Evolutionary conservation across 1,139 yeast species (phyloP).

Genomic region (Lodderomyces beijingensis): DNA sequence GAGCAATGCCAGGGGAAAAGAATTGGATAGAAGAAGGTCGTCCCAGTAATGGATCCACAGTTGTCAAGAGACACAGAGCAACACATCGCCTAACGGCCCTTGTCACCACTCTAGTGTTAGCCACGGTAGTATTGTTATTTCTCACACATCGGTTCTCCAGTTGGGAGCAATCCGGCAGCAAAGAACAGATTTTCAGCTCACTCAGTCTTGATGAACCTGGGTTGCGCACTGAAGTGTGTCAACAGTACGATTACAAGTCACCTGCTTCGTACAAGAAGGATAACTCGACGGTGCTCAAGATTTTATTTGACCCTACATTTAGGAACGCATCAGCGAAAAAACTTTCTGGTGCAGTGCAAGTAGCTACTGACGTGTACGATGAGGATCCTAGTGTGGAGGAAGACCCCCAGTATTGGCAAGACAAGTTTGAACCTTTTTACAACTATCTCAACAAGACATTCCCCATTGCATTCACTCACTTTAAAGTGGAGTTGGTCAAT

Average conservation of each 20-base stretch:
- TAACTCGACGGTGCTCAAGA: slow-evolving; percentile 27
- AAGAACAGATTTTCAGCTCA: too few species aligned
- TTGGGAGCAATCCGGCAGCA: too few species aligned
- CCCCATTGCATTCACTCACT: slow-evolving; percentile 26
- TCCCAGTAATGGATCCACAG: too few species aligned
- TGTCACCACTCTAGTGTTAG: too few species aligned
- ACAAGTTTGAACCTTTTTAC: slow-evolving; percentile 25
- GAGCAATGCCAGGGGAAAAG: too few species aligned
- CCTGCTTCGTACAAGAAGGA: slow-evolving; percentile 27
- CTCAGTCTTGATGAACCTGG: too few species aligned
- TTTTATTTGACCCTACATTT: slow-evolving; percentile 28
- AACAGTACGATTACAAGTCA: slow-evolving; percentile 22
- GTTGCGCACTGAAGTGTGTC: slow-evolving; percentile 18
- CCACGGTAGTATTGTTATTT: too few species aligned
- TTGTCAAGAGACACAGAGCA: too few species aligned
- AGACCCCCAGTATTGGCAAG: slow-evolving; percentile 28
- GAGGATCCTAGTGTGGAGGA: slow-evolving; percentile 24
- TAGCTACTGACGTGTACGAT: slow-evolving; percentile 64
- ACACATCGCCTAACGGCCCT: too few species aligned
- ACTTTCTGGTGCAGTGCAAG: slow-evolving; percentile 49
- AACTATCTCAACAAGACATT: slow-evolving; percentile 24
- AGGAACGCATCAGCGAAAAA: slow-evolving; percentile 30
- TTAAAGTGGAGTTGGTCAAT: slow-evolving; percentile 22
- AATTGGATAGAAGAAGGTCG: too few species aligned
- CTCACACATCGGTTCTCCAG: too few species aligned